Evolutionary conservation across 129 eudicot genomes (phyloP), one percentile per base, ranked within the genome.

Genomic region (Helianthus annuus): DNA sequence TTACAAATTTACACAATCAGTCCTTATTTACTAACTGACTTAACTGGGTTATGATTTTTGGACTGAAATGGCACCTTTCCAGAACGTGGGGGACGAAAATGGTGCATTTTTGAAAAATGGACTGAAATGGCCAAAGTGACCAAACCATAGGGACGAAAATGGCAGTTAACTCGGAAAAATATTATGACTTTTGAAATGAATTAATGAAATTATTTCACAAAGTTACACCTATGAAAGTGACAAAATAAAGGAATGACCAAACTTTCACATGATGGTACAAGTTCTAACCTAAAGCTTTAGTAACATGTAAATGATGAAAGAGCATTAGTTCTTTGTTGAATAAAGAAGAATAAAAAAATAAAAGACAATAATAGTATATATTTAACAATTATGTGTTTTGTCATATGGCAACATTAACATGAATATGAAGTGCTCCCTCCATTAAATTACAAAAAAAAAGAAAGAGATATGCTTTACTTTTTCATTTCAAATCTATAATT

Each of bases 401-500:
- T 58, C 66, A 46, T 58, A 57, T 44, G 76, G 46, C 29, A 9
- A 12, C 16, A 48, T 10, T 48, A 10, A 29, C 27, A 44, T n/a
- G 29, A 42, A 36, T 40, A n/a, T 57, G 36, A 57, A 45, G 76
- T 71, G 76, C 68, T 44, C 11, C 27, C 46, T n/a, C 68, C 76
- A 58, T 71, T 58, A 32, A 40, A 52, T 10, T 61, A 14, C 19
- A 61, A 9, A 22, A 24, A 22, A 24, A 9, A 57, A 54, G 4
- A 42, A 69, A 45, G 29, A 57, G 76, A 71, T 71, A 57, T 27
- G 76, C 48, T 45, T 42, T 45, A 71, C 76, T 58, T 71, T 44
- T 19, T 71, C 14, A 57, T 56, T 56, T 57, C 57, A 56, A 39
- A 71, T 56, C 76, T 71, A 12, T 66, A 71, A 44, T 51, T 69